Evolutionary conservation across 1,139 yeast species (phyloP).

Genomic region (Yamadazyma epiphylla): DNA sequence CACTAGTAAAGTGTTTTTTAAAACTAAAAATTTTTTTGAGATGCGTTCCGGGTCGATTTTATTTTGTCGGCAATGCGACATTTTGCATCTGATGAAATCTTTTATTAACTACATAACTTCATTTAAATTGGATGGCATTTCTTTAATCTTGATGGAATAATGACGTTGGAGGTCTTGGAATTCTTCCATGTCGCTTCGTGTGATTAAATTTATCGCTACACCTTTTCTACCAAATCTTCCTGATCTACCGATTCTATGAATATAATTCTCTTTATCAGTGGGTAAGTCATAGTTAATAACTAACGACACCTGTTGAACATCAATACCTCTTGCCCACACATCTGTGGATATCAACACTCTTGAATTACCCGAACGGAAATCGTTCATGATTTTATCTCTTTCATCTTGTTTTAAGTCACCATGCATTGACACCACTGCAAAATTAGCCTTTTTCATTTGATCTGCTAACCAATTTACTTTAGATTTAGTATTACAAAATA

Average conservation of each 20-base stretch:
- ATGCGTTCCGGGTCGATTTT: background rate
- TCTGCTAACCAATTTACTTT: conserved; percentile 89
- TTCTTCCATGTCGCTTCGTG: conserved; percentile 58
- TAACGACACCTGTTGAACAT: conserved; percentile 93
- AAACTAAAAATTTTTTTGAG: conserved; percentile 3
- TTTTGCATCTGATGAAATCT: conserved; percentile 1
- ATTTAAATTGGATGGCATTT: conserved; percentile 80
- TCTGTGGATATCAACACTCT: conserved; percentile 92
- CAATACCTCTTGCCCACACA: conserved; percentile 97
- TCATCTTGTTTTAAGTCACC: conserved; percentile 97
- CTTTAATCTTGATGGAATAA: conserved; percentile 74
- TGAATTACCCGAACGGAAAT: conserved; percentile 71
- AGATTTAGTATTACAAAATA: conserved; percentile 87
- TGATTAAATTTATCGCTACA: conserved; percentile 84
- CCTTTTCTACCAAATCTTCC: conserved; percentile 97
- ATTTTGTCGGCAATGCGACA: background rate
- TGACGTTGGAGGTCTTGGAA: conserved; percentile 71
- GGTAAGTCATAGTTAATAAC: conserved; percentile 94
- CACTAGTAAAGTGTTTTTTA: too few relatives aligned
- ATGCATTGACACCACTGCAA: conserved; percentile 91
- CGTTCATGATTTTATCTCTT: conserved; percentile 85
- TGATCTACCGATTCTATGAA: conserved; percentile 92
- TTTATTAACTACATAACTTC: conserved; percentile 23
- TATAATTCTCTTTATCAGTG: conserved; percentile 77
- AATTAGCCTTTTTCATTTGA: conserved; percentile 75